Conservation (phyloP, 805 yeast genomes). For the Nakazawaea anatomiae region DNA sequence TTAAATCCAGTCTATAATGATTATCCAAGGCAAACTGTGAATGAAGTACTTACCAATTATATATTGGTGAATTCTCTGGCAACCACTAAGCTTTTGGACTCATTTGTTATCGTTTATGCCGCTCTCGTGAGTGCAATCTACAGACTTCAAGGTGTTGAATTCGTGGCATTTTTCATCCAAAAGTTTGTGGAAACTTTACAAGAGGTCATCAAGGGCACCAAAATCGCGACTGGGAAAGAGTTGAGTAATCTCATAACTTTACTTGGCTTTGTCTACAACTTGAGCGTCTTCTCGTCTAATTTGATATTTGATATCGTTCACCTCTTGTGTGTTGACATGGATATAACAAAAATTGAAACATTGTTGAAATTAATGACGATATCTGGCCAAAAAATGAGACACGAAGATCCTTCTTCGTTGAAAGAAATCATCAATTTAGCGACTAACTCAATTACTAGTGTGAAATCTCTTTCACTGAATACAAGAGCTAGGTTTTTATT, state of each 20-base stretch:
- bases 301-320: conserved; percentile 72
- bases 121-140: conserved; percentile 71
- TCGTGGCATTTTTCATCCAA: conserved; percentile 85
- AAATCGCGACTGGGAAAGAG: conserved; percentile 25
- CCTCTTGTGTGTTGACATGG: conserved; percentile 35
- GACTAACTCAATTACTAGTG: conserved; percentile 38
- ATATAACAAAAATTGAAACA: conserved; percentile 73
- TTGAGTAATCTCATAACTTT: conserved; percentile 58
- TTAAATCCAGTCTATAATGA: conserved; percentile 56
- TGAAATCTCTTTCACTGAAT: conserved; percentile 30
- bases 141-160: conserved; percentile 75
- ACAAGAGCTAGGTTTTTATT: conserved; percentile 77
- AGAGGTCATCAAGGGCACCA: conserved; percentile 24
- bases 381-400: conserved; percentile 78
- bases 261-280: conserved; percentile 68
- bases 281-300: conserved; percentile 69
- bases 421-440: conserved; percentile 67
- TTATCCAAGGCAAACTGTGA: conserved; percentile 77
- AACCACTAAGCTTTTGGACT: conserved; percentile 66
- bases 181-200: conserved; percentile 69
- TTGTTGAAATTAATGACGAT: conserved; percentile 65
- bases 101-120: conserved; percentile 75
- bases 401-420: conserved; percentile 84
- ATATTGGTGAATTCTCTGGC: conserved; percentile 58
- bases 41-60: conserved; percentile 57